phyloP scores from a whole-genome alignment of 2,329 filamentous ascomycete species.

The Xylaria sp. region DNA sequence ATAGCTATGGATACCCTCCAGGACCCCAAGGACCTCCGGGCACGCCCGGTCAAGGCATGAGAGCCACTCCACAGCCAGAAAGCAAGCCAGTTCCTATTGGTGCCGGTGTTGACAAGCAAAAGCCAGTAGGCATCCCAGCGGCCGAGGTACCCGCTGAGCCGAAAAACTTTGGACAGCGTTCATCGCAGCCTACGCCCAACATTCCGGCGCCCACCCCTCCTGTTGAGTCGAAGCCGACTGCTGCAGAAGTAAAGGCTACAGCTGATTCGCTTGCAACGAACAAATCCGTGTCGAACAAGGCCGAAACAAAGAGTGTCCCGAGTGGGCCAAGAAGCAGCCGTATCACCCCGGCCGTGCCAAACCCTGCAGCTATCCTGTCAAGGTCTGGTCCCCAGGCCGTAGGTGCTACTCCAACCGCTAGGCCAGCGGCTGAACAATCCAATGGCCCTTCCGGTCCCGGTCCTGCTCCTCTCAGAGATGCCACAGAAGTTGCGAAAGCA shows the following conservation, averaged over 20 bases:
- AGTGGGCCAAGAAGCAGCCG: conserved; percentile 58
- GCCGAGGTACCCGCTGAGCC: conserved; percentile 56
- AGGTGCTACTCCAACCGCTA: conserved; percentile 41
- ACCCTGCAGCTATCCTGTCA: conserved; percentile 54
- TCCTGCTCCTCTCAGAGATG: conserved; percentile 62
- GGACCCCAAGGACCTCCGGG: conserved; percentile 57
- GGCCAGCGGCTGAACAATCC: conserved; percentile 46
- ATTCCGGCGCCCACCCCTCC: conserved; percentile 65
- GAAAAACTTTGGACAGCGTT: conserved; percentile 56
- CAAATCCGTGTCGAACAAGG: conserved; percentile 43
- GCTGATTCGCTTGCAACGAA: conserved; percentile 55
- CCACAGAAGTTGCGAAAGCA: conserved; percentile 75
- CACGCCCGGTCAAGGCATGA: conserved; percentile 40
- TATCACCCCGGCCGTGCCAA: conserved; percentile 69
- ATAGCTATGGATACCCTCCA: conserved; percentile 65
- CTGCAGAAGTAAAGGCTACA: conserved; percentile 58
- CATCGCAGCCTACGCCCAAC: conserved; percentile 49
- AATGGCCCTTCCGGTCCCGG: conserved; percentile 44
- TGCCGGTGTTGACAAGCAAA: conserved; percentile 56
- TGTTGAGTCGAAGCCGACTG: conserved; percentile 70
- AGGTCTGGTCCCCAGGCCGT: conserved; percentile 38
- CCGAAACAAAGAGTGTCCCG: conserved; percentile 48
- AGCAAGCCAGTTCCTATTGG: conserved; percentile 58
- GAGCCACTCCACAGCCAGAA: conserved; percentile 45
- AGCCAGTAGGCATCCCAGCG: conserved; percentile 51